A percentile compares a stretch with the other conserved stretches of the same genome.
Conservation (phyloP, 352 stramenopile species). For the Phytopythium montanum region DNA sequence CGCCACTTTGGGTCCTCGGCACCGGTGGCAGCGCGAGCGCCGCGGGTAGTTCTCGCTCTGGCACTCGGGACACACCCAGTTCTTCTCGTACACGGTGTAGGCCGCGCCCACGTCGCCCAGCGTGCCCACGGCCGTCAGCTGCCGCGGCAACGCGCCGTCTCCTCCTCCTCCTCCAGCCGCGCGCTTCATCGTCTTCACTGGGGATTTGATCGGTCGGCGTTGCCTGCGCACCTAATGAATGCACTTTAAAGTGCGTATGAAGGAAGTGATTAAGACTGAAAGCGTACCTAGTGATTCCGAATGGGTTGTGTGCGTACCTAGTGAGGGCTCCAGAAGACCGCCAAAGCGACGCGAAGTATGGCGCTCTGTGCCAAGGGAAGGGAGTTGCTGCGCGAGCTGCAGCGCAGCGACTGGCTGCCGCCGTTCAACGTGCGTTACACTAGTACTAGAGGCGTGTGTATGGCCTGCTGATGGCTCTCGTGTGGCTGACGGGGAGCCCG, state of each 20-base stretch:
- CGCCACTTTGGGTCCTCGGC: slow-evolving; percentile 69
- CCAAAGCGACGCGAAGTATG: slow-evolving; percentile 21
- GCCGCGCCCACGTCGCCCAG: slow-evolving; percentile 78
- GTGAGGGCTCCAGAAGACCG: too few species aligned
- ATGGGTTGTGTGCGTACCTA: too few species aligned
- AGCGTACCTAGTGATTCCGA: background rate
- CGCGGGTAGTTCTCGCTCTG: slow-evolving; percentile 85
- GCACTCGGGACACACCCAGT: slow-evolving; percentile 87
- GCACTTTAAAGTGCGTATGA: too few species aligned
- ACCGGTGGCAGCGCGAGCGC: slow-evolving; percentile 72
- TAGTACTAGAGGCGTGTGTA: background rate
- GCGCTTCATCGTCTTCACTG: slow-evolving; percentile 6
- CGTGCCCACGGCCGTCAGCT: slow-evolving; percentile 76
- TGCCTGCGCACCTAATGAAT: background rate
- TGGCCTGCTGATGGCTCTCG: background rate
- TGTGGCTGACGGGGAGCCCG: too few species aligned
- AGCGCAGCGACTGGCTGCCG: slow-evolving; percentile 90
- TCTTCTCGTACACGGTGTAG: slow-evolving; percentile 89
- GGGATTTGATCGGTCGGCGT: background rate
- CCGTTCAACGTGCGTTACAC: slow-evolving; percentile 82
- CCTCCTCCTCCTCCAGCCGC: background rate
- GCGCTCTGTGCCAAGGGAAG: slow-evolving; percentile 72
- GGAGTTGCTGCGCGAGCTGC: slow-evolving; percentile 87
- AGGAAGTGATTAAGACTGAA: too few species aligned
- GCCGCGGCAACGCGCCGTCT: slow-evolving; percentile 33